These are phyloP conservation scores for Neurospora sp. DNA, from an alignment of 495 filamentous ascomycete genomes.

Conservation along the genomic window DNA sequence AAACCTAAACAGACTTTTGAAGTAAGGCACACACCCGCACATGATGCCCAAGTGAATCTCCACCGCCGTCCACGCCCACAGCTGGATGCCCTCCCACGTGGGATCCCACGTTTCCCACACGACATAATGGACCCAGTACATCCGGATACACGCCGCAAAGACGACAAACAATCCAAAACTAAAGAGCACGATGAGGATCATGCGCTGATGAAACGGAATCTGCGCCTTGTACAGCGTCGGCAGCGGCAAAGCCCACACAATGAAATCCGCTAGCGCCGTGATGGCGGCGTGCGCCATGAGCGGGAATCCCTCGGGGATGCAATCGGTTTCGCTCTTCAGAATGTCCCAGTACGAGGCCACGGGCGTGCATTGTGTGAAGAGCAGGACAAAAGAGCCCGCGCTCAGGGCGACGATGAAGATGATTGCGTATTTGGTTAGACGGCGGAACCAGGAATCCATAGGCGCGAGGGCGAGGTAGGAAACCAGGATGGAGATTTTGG, in stretches of 20 bases:
- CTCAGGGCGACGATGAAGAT: slow-evolving; percentile 15
- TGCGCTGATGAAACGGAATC: slow-evolving; percentile 12
- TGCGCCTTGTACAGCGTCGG: slow-evolving; percentile 22
- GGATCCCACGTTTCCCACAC: slow-evolving; percentile 22
- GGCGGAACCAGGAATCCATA: slow-evolving; percentile 24
- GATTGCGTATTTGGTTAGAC: slow-evolving; percentile 17
- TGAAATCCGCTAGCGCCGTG: slow-evolving; percentile 28
- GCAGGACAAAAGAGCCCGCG: slow-evolving; percentile 17
- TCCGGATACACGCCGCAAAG: slow-evolving; percentile 10
- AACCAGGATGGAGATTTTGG: slow-evolving; percentile 40
- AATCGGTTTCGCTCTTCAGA: slow-evolving; percentile 3
- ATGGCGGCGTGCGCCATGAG: slow-evolving; percentile 14
- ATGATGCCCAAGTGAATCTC: slow-evolving; percentile 33
- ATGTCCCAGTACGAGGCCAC: slow-evolving; percentile 26
- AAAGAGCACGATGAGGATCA: slow-evolving; percentile 16
- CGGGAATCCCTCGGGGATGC: slow-evolving; percentile 18
- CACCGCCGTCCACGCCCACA: slow-evolving; percentile 32
- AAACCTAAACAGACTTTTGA: slow-evolving; percentile 23
- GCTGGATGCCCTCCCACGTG: slow-evolving; percentile 29
- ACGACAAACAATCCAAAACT: slow-evolving; percentile 16
- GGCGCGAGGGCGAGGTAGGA: slow-evolving; percentile 44
- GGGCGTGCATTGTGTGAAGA: slow-evolving; percentile 26
- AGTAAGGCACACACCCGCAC: slow-evolving; percentile 29
- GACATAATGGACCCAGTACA: slow-evolving; percentile 19
- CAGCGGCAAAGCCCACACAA: slow-evolving; percentile 34